Base-by-base conservation (phyloP, 306 rosid species). In the Senna tora region DNA sequence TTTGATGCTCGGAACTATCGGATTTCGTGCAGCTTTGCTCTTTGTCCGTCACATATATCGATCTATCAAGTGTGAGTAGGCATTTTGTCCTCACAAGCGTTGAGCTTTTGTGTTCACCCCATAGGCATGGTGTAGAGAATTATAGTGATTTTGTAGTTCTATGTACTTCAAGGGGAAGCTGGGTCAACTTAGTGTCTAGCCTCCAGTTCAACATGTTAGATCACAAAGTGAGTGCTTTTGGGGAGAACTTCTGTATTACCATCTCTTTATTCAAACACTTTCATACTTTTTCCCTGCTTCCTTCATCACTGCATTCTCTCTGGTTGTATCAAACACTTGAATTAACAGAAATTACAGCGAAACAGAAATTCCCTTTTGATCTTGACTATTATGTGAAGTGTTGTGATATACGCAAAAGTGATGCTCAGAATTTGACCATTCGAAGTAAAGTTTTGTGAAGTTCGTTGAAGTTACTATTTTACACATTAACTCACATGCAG, bases 71-170 rank as follows among this genome's bases (percentile, higher is more conserved):
- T 84, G 87, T 67, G 87, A 84, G 76, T 75, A 90, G 82, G 72
- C 79, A 53, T 66, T 66, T 75, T 75, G 82, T 66, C 68, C 45
- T 73, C 64, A 19, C 77, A 42, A 46, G 75, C 62, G 16, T 52
- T 68, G 77, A 73, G 74, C 71, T 34, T 55, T 53, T 72, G 38
- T 84, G 75, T 60, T 72, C 60, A 59, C 75, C 77, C 59, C 67
- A 60, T 84, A 76, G 89, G 87, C 75, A 57, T 72, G 57, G 54
- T 86, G 84, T 78, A 84, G 91, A 78, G 81, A 83, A 74, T 46
- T 77, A 69, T 71, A 84, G 88, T 84, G 74, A 77, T 91, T 91
- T 91, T 88, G 88, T 76, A 72, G 87, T 71, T 75, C 25, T 75
- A 53, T 82, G 83, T 80, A 81, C 78, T 72, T 42, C 65, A 80